These are phyloP conservation scores for Otatea glauca DNA, from an alignment of 176 grass and related monocot species.

Conservation along the genomic window DNA sequence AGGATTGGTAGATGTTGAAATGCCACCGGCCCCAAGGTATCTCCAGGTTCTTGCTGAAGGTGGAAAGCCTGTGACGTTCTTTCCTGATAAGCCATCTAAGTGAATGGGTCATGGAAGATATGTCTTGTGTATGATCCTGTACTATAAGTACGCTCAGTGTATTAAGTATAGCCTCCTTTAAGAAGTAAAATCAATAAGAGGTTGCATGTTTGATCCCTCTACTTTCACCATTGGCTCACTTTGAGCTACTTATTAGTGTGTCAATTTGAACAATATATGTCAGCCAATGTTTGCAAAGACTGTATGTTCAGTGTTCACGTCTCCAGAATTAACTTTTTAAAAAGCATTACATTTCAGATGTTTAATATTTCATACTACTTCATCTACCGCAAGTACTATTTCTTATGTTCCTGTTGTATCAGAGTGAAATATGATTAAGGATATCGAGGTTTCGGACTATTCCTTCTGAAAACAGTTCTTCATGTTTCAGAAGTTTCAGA, in stretches of 20 bases:
- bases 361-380: neutral
- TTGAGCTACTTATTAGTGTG: neutral
- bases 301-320: neutral
- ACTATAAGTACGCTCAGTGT: neutral
- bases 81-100: neutral
- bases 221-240: neutral
- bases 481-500: neutral
- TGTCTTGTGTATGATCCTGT: neutral
- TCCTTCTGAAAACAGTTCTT: neutral
- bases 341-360: neutral
- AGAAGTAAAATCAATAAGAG: neutral
- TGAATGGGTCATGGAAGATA: neutral
- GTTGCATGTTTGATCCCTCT: neutral
- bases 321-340: neutral
- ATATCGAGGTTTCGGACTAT: neutral
- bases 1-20: slow-evolving; percentile 2
- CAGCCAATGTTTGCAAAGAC: neutral
- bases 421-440: neutral
- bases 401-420: neutral
- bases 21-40: slow-evolving; percentile 15
- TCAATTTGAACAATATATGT: neutral
- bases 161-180: neutral
- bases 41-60: slow-evolving; percentile 32
- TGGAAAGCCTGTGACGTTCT: neutral
- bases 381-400: neutral